A percentile compares a stretch with the other conserved stretches of the same genome.
Evolutionary conservation across 345 rosid genomes (phyloP).

Genomic region (Schrenkiella parvula): DNA sequence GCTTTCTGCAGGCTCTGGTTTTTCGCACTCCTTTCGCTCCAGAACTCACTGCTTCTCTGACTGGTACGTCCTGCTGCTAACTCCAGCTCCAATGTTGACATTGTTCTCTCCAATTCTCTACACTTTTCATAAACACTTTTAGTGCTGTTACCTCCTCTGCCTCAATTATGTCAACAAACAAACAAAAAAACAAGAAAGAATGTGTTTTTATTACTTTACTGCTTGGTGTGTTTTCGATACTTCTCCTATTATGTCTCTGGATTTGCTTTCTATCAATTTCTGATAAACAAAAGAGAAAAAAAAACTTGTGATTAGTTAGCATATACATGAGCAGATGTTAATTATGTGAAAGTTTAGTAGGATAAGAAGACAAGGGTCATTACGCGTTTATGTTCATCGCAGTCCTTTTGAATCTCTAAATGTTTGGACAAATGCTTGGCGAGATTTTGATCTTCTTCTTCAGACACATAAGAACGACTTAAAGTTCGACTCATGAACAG

Average conservation of each 20-base stretch:
- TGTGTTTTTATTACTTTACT: conserved; percentile 25
- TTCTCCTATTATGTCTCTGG: conserved; percentile 60
- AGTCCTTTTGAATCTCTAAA: conserved; percentile 38
- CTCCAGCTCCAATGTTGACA: conserved; percentile 64
- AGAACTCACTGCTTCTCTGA: conserved; percentile 20
- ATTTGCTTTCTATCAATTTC: conserved; percentile 56
- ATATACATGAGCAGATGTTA: not conserved
- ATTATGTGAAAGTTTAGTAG: not conserved
- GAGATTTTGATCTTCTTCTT: conserved; percentile 25
- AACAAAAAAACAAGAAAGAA: not conserved
- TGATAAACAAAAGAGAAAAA: conserved; percentile 13
- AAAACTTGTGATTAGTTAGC: not conserved
- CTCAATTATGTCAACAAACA: not conserved
- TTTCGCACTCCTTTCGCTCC: conserved; percentile 15
- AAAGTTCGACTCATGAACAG: conserved; percentile 48
- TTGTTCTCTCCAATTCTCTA: conserved; percentile 69
- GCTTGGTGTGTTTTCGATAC: conserved; percentile 70
- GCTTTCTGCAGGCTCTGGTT: conserved; percentile 57
- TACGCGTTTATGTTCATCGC: conserved; percentile 78
- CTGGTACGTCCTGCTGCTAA: conserved; percentile 46
- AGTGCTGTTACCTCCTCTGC: conserved; percentile 1
- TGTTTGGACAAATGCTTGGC: conserved; percentile 25
- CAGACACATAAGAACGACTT: conserved; percentile 30
- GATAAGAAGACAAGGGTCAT: not conserved
- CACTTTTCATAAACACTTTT: not conserved